Evolutionary conservation across 2,329 filamentous ascomycete species (phyloP), one percentile per base, ranked within the genome.

Genomic region (Penicillium freii): DNA sequence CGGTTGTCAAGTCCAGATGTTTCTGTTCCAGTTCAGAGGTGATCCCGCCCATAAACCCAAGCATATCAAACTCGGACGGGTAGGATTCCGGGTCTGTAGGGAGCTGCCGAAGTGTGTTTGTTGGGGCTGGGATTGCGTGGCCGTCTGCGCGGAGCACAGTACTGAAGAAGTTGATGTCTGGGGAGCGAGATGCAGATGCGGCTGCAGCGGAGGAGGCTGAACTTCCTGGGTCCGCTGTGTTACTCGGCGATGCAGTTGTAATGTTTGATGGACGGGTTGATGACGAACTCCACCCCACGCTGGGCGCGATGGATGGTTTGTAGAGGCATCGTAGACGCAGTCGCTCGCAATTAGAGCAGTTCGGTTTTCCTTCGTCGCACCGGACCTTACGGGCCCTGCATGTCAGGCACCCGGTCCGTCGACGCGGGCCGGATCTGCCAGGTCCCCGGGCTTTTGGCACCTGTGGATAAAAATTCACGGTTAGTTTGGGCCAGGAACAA

Each of bases 381-480:
- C 70, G 70, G 27, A 74, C 72, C 57, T 74, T 74, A 49, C 72
- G 70, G 29, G 69, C 64, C 46, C 72, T 64, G 57, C 72, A 74
- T 49, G 71, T 74, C 50, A 73, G 53, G 51, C 72, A 74, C 25
- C 71, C 71, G 11, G 71, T 73, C 47, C 70, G 64, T 44, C 70
- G 65, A 43, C 72, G 71, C 33, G 71, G 71, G 34, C 72, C 71
- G 42, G 71, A 73, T 39, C 72, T 66, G 47, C 71, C 71, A 51
- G 66, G 59, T 54, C 71, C 71, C 56, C 67, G 70, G 54, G 71
- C 69, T 66, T 61, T 65, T 55, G 67, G 68, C 53, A 61, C 56
- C 62, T 66, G 53, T 39, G 50, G 33, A 42, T 51, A 38, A n/a
- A 9, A 19, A 25, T 17, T 23, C 13, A 33, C 45, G 49, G 49